These are phyloP conservation scores for Pisolithus microcarpus DNA, from an alignment of 768 basidiomycete species.

Conservation along the genomic window DNA sequence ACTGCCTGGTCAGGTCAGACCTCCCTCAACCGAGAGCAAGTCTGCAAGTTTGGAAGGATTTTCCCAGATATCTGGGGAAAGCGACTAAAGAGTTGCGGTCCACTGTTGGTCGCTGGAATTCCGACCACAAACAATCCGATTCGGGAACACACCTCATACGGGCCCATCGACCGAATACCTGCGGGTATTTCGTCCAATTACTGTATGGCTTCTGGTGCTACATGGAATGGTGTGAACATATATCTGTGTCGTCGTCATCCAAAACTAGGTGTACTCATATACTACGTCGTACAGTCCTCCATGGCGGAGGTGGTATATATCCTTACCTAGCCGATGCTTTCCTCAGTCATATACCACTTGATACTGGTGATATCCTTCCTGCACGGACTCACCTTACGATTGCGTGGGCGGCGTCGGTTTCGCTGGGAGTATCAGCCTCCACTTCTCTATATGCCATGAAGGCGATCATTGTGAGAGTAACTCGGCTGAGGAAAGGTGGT, in stretches of 20 bases:
- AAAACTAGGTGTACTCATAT: background rate
- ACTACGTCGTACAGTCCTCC: background rate
- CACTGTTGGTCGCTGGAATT: background rate
- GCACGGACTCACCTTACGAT: background rate
- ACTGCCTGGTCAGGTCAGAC: conserved; percentile 45
- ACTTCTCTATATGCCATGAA: conserved; percentile 14
- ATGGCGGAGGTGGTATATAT: background rate
- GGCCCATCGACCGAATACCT: background rate
- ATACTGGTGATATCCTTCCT: background rate
- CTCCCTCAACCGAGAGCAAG: conserved; percentile 23
- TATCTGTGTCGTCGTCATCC: background rate
- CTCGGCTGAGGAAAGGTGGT: background rate
- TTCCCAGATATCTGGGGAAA: conserved; percentile 22
- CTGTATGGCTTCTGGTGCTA: no score
- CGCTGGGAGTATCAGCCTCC: conserved; percentile 15
- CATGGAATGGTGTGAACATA: background rate
- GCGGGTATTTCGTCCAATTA: no score
- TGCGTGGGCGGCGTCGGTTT: conserved; percentile 14
- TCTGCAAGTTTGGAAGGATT: conserved; percentile 25
- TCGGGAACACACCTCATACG: no score
- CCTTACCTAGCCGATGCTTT: no score
- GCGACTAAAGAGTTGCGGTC: conserved; percentile 8
- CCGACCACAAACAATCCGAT: no score
- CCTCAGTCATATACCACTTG: no score
- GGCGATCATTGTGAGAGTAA: background rate